These are phyloP conservation scores for Mycocentrospora acerina DNA, from an alignment of 2,329 filamentous ascomycete species.

Conservation along the genomic window DNA sequence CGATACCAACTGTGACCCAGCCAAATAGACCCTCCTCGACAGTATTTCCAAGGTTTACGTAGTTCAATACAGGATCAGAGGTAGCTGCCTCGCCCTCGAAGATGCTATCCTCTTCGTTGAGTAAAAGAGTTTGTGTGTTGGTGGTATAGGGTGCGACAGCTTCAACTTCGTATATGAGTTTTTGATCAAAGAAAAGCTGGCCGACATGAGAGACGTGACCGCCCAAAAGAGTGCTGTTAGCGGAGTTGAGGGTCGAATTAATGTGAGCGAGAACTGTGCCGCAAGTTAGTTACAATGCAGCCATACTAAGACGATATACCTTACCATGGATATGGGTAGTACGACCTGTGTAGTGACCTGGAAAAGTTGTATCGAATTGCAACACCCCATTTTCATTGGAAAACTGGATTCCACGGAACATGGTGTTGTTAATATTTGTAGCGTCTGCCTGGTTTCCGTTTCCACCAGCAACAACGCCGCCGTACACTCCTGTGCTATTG, in stretches of 20 bases:
- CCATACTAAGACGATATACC: neutral
- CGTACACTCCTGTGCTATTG: slow-evolving; percentile 45
- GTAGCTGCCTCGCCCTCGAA: slow-evolving; percentile 50
- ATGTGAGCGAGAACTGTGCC: slow-evolving; percentile 37
- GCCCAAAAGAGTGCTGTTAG: slow-evolving; percentile 52
- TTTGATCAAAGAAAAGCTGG: slow-evolving; percentile 65
- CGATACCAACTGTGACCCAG: slow-evolving; percentile 22
- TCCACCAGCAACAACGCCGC: slow-evolving; percentile 42
- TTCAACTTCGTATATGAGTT: slow-evolving; percentile 55
- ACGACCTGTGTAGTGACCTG: slow-evolving; percentile 39
- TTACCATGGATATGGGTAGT: slow-evolving; percentile 24
- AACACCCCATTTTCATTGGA: slow-evolving; percentile 50
- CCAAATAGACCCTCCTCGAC: slow-evolving; percentile 25
- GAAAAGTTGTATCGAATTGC: slow-evolving; percentile 49
- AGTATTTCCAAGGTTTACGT: slow-evolving; percentile 55
- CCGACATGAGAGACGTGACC: slow-evolving; percentile 59
- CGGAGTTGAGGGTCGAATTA: slow-evolving; percentile 30
- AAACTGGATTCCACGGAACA: slow-evolving; percentile 50
- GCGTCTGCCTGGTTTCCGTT: slow-evolving; percentile 40
- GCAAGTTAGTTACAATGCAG: too few relatives aligned
- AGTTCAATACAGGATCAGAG: slow-evolving; percentile 58
- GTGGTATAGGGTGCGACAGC: slow-evolving; percentile 43
- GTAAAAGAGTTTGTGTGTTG: slow-evolving; percentile 45
- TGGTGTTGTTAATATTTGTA: slow-evolving; percentile 31
- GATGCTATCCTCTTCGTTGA: slow-evolving; percentile 54